Evolutionary conservation across 495 filamentous ascomycete species (phyloP).

Genomic region (Penicillium soppii): DNA sequence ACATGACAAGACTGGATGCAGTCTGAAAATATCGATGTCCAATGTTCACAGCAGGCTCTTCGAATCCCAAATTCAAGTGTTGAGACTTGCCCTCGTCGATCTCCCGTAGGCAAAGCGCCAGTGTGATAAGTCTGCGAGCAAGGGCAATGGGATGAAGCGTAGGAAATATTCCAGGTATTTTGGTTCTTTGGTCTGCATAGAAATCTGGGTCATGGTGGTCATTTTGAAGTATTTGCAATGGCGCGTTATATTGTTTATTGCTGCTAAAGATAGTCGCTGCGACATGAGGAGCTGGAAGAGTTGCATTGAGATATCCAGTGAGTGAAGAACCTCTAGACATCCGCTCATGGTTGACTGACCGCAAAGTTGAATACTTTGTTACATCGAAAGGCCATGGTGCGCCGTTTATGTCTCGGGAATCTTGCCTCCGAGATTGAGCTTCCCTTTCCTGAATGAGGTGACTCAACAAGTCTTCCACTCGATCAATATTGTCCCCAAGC

Average conservation of each 20-base stretch:
- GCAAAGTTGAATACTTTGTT: slow-evolving; percentile 1
- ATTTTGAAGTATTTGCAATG: slow-evolving; percentile 10
- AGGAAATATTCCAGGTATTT: slow-evolving; percentile 14
- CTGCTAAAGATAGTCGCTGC: slow-evolving; percentile 9
- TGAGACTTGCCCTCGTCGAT: slow-evolving; percentile 28
- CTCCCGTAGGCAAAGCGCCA: slow-evolving; percentile 49
- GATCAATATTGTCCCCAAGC: slow-evolving; percentile 14
- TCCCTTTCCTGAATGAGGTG: slow-evolving; percentile 15
- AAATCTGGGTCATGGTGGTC: neutral
- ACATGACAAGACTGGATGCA: slow-evolving; percentile 42
- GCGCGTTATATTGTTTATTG: slow-evolving; percentile 11
- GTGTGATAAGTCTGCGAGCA: slow-evolving; percentile 45
- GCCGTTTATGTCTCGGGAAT: neutral
- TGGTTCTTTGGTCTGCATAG: neutral
- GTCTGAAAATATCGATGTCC: slow-evolving; percentile 35
- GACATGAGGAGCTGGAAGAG: slow-evolving; percentile 11
- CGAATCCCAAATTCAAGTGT: slow-evolving; percentile 23
- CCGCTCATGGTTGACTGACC: slow-evolving; percentile 12
- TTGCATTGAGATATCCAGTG: slow-evolving; percentile 9
- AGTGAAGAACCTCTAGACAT: slow-evolving; percentile 12
- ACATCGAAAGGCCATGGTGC: neutral
- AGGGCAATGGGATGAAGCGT: slow-evolving; percentile 44
- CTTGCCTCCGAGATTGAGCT: neutral
- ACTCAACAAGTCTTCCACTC: slow-evolving; percentile 22
- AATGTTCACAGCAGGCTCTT: slow-evolving; percentile 24